A percentile compares a stretch with the other conserved stretches of the same genome.
phyloP scores from a whole-genome alignment of 1,139 yeast species.

The Ashbya aceris region DNA sequence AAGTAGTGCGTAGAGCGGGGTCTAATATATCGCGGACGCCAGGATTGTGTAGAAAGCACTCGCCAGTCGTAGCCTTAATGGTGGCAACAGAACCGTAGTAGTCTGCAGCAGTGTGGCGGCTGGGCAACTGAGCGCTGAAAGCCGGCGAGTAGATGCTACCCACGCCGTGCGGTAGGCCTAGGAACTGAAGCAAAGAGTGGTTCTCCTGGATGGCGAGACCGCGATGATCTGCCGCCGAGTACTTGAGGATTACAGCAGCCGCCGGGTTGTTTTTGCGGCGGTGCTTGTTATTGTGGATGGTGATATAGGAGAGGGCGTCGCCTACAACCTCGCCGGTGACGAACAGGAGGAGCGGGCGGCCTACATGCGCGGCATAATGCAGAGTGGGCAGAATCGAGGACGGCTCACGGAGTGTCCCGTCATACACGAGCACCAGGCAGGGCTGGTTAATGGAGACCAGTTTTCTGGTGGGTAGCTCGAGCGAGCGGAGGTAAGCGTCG shows the following conservation, averaged over 20 bases:
- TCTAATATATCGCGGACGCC: constrained; percentile 8
- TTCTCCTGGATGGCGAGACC: constrained; percentile 19
- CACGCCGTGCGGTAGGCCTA: constrained; percentile 22
- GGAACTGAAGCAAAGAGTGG: constrained; percentile 17
- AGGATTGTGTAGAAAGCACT: constrained; percentile 25
- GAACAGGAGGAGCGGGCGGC: constrained; percentile 20
- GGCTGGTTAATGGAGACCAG: constrained; percentile 20
- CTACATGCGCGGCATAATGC: constrained; percentile 18
- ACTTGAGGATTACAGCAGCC: constrained; percentile 18
- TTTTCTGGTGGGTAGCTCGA: constrained; percentile 20
- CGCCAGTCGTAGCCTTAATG: constrained; percentile 27
- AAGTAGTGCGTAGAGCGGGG: constrained; percentile 17
- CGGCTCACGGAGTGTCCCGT: constrained; percentile 24
- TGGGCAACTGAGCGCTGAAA: constrained; percentile 23
- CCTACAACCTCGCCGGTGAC: constrained; percentile 24
- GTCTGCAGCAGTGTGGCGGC: constrained; percentile 19
- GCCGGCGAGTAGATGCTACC: constrained; percentile 24
- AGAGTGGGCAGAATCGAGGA: constrained; percentile 23
- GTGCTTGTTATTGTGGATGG: constrained; percentile 26
- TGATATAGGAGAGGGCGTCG: constrained; percentile 25
- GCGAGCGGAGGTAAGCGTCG: constrained; percentile 24
- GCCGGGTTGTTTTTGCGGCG: constrained; percentile 17
- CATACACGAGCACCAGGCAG: constrained; percentile 21
- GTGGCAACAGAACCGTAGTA: constrained; percentile 25
- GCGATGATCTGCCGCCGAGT: constrained; percentile 16